Evolutionary conservation across 371 early-diverging fungal species (phyloP).

Genomic region (Mortierella sp.): DNA sequence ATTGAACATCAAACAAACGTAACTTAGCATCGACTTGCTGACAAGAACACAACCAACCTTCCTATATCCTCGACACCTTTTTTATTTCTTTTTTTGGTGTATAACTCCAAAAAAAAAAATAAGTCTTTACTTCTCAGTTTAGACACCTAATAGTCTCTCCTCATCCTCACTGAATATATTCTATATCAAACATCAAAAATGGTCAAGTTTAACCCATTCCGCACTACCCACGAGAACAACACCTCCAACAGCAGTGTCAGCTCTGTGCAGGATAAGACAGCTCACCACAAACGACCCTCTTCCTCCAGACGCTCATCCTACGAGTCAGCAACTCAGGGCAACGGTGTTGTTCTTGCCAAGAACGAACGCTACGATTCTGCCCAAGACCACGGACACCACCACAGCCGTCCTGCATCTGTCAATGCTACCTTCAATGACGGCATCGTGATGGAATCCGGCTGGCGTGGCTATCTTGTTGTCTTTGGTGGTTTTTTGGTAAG

Average conservation of each 20-base stretch:
- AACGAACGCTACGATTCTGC: slow-evolving; percentile 43
- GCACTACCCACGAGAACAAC: neutral
- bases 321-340: slow-evolving; percentile 48
- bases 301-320: slow-evolving; percentile 48
- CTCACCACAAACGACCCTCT: slow-evolving; percentile 27
- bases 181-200: slow-evolving; percentile 16
- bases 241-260: slow-evolving; percentile 25
- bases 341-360: slow-evolving; percentile 53
- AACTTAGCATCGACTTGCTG: slow-evolving; percentile 42
- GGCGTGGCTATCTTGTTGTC: slow-evolving; percentile 62
- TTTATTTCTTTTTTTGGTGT: slow-evolving; percentile 33
- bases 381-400: slow-evolving; percentile 24
- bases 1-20: neutral
- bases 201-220: slow-evolving; percentile 32
- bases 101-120: slow-evolving; percentile 31
- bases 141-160: neutral
- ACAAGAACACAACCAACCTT: slow-evolving; percentile 20
- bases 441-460: slow-evolving; percentile 58
- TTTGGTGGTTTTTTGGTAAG: slow-evolving; percentile 62
- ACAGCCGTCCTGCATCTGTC: slow-evolving; percentile 47
- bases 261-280: slow-evolving; percentile 25
- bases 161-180: too few species aligned
- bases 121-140: neutral
- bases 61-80: slow-evolving; percentile 15
- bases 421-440: slow-evolving; percentile 50